Evolutionary conservation across 1,139 yeast genomes (phyloP).

Genomic region (Zhuliangozyma blackwelliae): DNA sequence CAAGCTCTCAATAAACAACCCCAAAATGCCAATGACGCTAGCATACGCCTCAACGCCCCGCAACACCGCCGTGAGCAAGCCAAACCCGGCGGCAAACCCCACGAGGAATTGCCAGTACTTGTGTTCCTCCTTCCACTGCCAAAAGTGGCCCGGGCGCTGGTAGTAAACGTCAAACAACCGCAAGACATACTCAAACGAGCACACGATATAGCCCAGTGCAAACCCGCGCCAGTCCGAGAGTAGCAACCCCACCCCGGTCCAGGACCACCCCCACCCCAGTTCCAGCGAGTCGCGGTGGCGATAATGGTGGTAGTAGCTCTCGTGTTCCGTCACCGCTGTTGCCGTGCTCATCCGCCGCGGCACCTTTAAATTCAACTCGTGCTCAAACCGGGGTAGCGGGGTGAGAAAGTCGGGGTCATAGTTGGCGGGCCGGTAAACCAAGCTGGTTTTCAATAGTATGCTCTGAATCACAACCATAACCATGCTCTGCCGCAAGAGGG

Average conservation of each 20-base stretch:
- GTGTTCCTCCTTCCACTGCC: slow-evolving; percentile 77
- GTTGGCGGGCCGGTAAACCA: slow-evolving; percentile 51
- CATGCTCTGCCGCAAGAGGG: slow-evolving; percentile 70
- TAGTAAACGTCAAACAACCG: slow-evolving; percentile 68
- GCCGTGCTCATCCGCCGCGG: slow-evolving; percentile 16
- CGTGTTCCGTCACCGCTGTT: slow-evolving; percentile 7
- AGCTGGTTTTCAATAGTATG: slow-evolving; percentile 56
- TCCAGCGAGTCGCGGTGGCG: not conserved
- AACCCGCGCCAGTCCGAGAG: slow-evolving; percentile 7
- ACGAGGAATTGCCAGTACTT: slow-evolving; percentile 65
- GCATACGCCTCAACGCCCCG: slow-evolving; percentile 42
- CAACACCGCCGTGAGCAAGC: slow-evolving; percentile 43
- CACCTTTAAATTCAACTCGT: slow-evolving; percentile 22
- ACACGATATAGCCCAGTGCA: slow-evolving; percentile 6
- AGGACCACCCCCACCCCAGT: slow-evolving; percentile 8
- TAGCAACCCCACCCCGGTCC: slow-evolving; percentile 5
- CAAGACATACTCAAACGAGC: slow-evolving; percentile 28
- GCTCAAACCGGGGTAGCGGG: slow-evolving; percentile 25
- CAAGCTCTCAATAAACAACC: slow-evolving; percentile 75
- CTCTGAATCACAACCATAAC: slow-evolving; percentile 76
- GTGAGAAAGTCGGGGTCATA: slow-evolving; percentile 41
- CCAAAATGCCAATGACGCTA: slow-evolving; percentile 62
- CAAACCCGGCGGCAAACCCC: slow-evolving; percentile 39
- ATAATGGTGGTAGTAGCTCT: slow-evolving; percentile 5
- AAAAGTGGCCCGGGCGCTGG: slow-evolving; percentile 60